Evolutionary conservation across 768 basidiomycete species (phyloP).

Genomic region (Lentinula edodes): DNA sequence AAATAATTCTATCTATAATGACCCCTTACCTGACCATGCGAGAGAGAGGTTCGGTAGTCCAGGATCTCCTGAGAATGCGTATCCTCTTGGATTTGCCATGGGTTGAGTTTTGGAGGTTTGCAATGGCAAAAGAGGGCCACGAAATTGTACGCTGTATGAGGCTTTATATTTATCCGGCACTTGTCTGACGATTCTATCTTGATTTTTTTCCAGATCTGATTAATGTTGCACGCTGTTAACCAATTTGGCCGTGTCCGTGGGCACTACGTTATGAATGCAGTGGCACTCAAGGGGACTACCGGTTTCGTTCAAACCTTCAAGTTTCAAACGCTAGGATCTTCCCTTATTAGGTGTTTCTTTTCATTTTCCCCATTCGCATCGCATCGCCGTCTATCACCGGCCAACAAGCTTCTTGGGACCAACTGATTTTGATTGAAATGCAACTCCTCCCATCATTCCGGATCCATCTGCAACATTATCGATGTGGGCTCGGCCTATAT

Average conservation of each 20-base stretch:
- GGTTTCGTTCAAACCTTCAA: background rate
- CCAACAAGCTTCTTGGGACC: background rate
- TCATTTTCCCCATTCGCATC: background rate
- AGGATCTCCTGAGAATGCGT: slow-evolving; percentile 1
- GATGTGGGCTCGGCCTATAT: background rate
- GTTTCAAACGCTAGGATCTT: background rate
- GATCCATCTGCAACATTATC: background rate
- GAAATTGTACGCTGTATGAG: background rate
- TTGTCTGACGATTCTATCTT: slow-evolving; percentile 1
- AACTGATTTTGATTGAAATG: background rate
- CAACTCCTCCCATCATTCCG: background rate
- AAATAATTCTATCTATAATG: background rate
- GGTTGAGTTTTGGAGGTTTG: background rate
- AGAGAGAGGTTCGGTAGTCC: slow-evolving; percentile 3
- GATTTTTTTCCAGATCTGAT: background rate
- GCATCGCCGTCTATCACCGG: slow-evolving; percentile 3
- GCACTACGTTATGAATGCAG: background rate
- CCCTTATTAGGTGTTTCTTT: background rate
- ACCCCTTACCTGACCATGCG: background rate
- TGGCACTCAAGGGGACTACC: background rate
- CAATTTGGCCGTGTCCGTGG: background rate
- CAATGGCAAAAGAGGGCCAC: background rate
- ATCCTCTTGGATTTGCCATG: slow-evolving; percentile 5
- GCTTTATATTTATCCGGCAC: background rate
- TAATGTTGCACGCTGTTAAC: background rate